Evolutionary conservation across 192 early-diverging fungal genomes (phyloP).

Genomic region (Coemansia sp.): DNA sequence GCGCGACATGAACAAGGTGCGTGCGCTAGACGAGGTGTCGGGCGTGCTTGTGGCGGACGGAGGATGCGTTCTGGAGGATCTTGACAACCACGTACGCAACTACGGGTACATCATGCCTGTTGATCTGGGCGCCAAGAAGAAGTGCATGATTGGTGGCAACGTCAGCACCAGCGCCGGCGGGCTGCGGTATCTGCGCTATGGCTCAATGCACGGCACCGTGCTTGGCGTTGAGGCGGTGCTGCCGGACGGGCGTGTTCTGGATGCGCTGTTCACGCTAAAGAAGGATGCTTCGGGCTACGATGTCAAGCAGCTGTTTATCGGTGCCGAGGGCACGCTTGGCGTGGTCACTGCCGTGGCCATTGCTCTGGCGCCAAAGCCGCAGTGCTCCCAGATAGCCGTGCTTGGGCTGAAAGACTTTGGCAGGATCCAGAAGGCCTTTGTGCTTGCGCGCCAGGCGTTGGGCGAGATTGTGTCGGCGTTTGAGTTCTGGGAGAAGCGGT

Average conservation of each 20-base stretch:
- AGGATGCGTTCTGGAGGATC: slow-evolving; percentile 84
- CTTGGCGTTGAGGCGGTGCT: slow-evolving; percentile 92
- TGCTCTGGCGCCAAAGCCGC: slow-evolving; percentile 72
- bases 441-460: slow-evolving; percentile 74
- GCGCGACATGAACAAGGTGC: slow-evolving; percentile 76
- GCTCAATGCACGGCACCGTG: slow-evolving; percentile 92
- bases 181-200: slow-evolving; percentile 91
- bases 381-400: slow-evolving; percentile 71
- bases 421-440: slow-evolving; percentile 80
- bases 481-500: slow-evolving; percentile 91
- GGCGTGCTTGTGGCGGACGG: slow-evolving; percentile 88
- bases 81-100: slow-evolving; percentile 83
- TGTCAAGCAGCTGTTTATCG: slow-evolving; percentile 98
- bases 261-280: slow-evolving; percentile 80
- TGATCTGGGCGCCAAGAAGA: slow-evolving; percentile 82
- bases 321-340: slow-evolving; percentile 94
- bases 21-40: slow-evolving; percentile 68
- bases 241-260: slow-evolving; percentile 87
- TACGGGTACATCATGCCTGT: slow-evolving; percentile 90
- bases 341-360: slow-evolving; percentile 92
- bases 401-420: slow-evolving; percentile 78
- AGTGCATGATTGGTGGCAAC: slow-evolving; percentile 97
- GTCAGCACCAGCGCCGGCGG: slow-evolving; percentile 98
- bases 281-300: slow-evolving; percentile 99
- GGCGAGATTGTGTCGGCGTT: slow-evolving; percentile 96